Base-by-base conservation (phyloP, 768 basidiomycete species). In the Leucocoprinus birnbaumii region DNA sequence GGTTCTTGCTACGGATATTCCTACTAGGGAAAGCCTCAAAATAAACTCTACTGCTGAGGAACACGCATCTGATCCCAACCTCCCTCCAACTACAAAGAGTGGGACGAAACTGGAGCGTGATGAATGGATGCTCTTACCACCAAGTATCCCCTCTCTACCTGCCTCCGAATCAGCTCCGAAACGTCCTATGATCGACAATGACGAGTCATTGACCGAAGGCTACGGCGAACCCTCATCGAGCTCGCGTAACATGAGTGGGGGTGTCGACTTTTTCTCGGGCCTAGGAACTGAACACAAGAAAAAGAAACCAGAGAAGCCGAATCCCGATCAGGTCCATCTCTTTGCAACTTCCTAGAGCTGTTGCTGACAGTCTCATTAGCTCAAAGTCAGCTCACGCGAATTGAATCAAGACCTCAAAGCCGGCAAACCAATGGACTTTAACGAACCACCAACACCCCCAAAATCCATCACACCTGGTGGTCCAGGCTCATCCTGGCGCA, bases 401-500 rank as follows among this genome's bases (percentile, higher is more conserved):
- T 75, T 89, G 26, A 89, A 90, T 62, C 64, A 69, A 8, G 78
- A 84, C 44, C 68, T 89, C 41, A 75, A 70, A 53, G 71, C 80
- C 57, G 78, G 75, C 8, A 70, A 64, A 35, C 56, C 73, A 9
- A 66, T 73, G 22, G 69, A 80, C 55, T 66, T 73, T 11, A 72
- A 75, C 48, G 56, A 58, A 22, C 64, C 77, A 3, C 63, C 73
- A 1, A 67, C 71, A 35, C 71, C 75, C 47, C 69, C 78, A 4
- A 83, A 80, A 66, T 65, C 80, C 19, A 67, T 74, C 52, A 83
- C 80, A 0, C 92, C 94, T 0, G 96, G 96, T 2, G 94, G 93
- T 1, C 89, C 94, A 3, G 96, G 96, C 10, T 93, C 92, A 2
- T 86, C 85, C 65, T 99, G 97, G 96, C 86, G 97, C 14, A 98